phyloP scores from a whole-genome alignment of 2,329 filamentous ascomycete species.

The Remersonia thermophila region DNA sequence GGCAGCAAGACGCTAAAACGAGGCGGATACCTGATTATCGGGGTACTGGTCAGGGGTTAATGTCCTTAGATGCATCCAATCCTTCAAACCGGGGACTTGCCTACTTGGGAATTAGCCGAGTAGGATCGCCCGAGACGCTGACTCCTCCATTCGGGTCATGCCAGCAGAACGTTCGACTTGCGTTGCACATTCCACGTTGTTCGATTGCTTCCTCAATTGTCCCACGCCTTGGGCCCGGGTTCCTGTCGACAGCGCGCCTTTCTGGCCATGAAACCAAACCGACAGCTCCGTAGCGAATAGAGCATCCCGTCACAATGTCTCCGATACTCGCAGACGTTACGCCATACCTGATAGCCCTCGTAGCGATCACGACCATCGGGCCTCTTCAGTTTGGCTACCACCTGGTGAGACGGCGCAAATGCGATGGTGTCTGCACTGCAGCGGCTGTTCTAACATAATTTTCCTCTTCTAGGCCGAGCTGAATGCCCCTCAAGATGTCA shows the following conservation, averaged over 20 bases:
- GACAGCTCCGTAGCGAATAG: neutral
- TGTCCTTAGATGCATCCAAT: neutral
- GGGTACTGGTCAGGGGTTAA: neutral
- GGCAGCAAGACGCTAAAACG: constrained; percentile 14
- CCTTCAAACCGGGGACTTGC: too few relatives aligned
- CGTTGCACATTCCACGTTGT: too few relatives aligned
- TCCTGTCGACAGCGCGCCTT: neutral
- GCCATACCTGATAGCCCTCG: constrained; percentile 63
- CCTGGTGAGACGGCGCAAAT: constrained; percentile 43
- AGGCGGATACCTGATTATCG: constrained; percentile 14
- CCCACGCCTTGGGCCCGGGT: too few relatives aligned
- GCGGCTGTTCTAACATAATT: constrained; percentile 8
- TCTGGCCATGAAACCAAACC: neutral
- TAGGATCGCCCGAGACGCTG: too few relatives aligned
- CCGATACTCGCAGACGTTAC: constrained; percentile 40
- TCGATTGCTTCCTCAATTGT: too few relatives aligned
- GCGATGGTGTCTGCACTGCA: neutral
- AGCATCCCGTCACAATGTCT: constrained; percentile 9
- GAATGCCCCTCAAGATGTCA: constrained; percentile 87
- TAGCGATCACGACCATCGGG: constrained; percentile 68
- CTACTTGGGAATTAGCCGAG: too few relatives aligned
- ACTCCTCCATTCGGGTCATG: too few relatives aligned
- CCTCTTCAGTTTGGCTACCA: constrained; percentile 93
- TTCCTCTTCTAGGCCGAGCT: constrained; percentile 61
- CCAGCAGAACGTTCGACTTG: too few relatives aligned